These are phyloP conservation scores for Naganishia sp. DNA, from an alignment of 1,284 basidiomycete genomes.

Conservation along the genomic window DNA sequence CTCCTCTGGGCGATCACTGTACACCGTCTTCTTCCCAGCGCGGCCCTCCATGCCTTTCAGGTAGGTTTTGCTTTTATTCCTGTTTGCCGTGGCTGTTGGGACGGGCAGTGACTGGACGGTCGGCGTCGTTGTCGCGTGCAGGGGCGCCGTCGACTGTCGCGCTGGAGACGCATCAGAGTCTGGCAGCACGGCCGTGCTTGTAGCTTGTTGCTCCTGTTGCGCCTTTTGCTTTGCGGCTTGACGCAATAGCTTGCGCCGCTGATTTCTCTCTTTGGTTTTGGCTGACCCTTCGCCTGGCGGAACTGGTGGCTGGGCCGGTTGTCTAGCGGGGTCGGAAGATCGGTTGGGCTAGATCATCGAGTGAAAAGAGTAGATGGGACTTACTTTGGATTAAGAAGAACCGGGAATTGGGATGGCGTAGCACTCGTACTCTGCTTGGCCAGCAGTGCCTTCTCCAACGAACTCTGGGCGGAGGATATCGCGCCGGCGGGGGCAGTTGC, in stretches of 20 bases:
- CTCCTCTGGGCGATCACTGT: slow-evolving; percentile 31
- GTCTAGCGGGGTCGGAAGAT: slow-evolving; percentile 8
- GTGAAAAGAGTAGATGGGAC: not conserved
- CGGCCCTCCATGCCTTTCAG: slow-evolving; percentile 44
- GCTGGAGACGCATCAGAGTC: not conserved
- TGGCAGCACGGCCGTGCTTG: not conserved
- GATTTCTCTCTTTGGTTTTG: slow-evolving; percentile 47
- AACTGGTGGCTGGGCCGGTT: slow-evolving; percentile 23
- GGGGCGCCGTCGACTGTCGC: not conserved
- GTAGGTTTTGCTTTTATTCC: slow-evolving; percentile 52
- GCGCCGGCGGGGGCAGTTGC: not conserved
- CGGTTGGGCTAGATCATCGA: not conserved
- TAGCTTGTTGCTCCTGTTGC: slow-evolving; percentile 4
- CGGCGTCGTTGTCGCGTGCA: slow-evolving; percentile 17
- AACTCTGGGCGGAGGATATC: not conserved
- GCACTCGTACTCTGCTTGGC: not conserved
- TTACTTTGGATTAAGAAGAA: slow-evolving; percentile 24
- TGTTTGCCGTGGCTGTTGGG: slow-evolving; percentile 42
- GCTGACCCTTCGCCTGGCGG: slow-evolving; percentile 49
- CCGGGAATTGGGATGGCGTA: slow-evolving; percentile 1
- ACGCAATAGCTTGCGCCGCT: slow-evolving; percentile 38
- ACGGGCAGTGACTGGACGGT: slow-evolving; percentile 30
- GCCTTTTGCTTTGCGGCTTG: slow-evolving; percentile 36
- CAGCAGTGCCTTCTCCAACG: not conserved
- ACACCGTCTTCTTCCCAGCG: slow-evolving; percentile 43